phyloP scores from a whole-genome alignment of 2,329 filamentous ascomycete species.

The Fusarium oxysporum region DNA sequence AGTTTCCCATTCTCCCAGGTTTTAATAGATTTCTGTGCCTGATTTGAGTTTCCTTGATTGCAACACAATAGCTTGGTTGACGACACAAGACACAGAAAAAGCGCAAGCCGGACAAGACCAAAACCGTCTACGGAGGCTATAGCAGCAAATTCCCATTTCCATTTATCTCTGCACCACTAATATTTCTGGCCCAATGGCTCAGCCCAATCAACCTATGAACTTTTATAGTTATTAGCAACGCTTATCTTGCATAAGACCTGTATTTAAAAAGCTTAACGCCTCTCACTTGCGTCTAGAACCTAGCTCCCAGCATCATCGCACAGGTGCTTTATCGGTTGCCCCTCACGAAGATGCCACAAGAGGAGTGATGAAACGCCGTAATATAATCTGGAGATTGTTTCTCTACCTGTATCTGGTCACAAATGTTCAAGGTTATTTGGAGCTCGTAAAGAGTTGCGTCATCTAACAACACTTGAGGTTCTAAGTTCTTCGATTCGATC shows the following conservation, averaged over 20 bases:
- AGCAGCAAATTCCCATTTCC: background rate
- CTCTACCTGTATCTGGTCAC: fast-evolving
- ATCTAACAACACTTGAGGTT: background rate
- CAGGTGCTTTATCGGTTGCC: background rate
- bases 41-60: too few relatives aligned
- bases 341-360: fast-evolving
- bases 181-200: too few relatives aligned
- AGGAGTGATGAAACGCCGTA: fast-evolving
- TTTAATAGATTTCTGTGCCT: too few relatives aligned
- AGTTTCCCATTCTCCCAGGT: too few relatives aligned
- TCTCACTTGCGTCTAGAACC: background rate
- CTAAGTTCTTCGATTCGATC: background rate
- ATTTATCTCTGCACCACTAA: background rate
- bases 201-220: fast-evolving
- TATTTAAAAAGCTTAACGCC: background rate
- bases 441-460: background rate
- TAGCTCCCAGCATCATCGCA: background rate
- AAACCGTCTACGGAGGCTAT: too few relatives aligned
- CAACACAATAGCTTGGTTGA: too few relatives aligned
- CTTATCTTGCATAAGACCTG: background rate
- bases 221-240: fast-evolving
- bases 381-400: fast-evolving
- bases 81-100: too few relatives aligned
- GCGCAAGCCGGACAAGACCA: too few relatives aligned
- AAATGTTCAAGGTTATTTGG: fast-evolving